Conservation (phyloP, 2,329 filamentous ascomycete genomes). For the Pseudogymnoascus sp. region DNA sequence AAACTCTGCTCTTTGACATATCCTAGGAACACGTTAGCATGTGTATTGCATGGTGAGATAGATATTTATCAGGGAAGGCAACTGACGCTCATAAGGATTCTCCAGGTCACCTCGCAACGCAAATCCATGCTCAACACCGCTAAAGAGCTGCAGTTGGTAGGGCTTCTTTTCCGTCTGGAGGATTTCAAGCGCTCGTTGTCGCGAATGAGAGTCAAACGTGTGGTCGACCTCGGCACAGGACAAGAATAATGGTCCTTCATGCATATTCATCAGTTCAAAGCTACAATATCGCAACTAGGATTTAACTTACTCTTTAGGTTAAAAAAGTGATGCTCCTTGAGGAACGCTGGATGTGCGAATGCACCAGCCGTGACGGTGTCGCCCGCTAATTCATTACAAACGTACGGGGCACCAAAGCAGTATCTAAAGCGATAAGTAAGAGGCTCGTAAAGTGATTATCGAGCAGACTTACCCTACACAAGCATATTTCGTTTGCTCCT, state of each 20-base stretch:
- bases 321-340: slow-evolving; percentile 41
- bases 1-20: slow-evolving; percentile 8
- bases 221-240: slow-evolving; percentile 41
- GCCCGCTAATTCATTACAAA: slow-evolving; percentile 34
- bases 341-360: slow-evolving; percentile 44
- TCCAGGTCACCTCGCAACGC: slow-evolving; percentile 49
- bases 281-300: neutral
- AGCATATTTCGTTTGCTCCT: slow-evolving; percentile 30
- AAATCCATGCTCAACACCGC: slow-evolving; percentile 56
- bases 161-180: slow-evolving; percentile 34
- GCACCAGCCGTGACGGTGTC: slow-evolving; percentile 37
- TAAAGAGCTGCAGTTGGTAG: slow-evolving; percentile 59
- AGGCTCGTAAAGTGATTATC: neutral
- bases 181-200: slow-evolving; percentile 38
- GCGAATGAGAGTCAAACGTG: slow-evolving; percentile 33
- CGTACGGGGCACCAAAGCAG: slow-evolving; percentile 37
- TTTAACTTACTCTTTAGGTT: slow-evolving; percentile 30
- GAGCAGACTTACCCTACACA: slow-evolving; percentile 31
- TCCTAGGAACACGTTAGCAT: neutral
- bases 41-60: slow-evolving; percentile 11
- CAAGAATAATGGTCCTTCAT: slow-evolving; percentile 36
- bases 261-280: neutral
- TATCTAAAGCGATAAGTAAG: slow-evolving; percentile 28
- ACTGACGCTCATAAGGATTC: slow-evolving; percentile 34
- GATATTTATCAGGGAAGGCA: neutral